A percentile compares a stretch with the other conserved stretches of the same genome.
Conservation (phyloP, 2,329 filamentous ascomycete genomes). For the Penicillium sp. region DNA sequence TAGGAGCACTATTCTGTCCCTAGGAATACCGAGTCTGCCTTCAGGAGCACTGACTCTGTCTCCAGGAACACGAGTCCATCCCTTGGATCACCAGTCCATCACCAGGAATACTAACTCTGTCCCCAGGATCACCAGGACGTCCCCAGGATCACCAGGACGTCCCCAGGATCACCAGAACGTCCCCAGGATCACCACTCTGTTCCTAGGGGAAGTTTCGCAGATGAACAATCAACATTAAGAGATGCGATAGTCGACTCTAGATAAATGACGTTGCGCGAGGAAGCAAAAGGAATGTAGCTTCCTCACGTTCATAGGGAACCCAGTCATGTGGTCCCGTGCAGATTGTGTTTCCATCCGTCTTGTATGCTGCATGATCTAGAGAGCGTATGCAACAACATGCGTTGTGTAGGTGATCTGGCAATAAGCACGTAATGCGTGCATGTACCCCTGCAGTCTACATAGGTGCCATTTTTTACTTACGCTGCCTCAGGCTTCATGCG, state of each 20-base stretch:
- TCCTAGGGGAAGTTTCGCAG: not conserved
- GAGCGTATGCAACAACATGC: too few relatives aligned
- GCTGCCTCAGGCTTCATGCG: too few relatives aligned
- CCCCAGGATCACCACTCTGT: too few relatives aligned
- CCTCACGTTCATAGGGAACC: not conserved
- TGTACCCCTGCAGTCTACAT: too few relatives aligned
- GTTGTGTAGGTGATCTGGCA: too few relatives aligned
- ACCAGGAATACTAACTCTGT: not conserved
- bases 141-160: not conserved
- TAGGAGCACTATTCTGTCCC: not conserved
- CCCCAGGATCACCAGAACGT: not conserved
- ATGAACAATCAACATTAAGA: not conserved
- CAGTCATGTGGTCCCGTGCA: not conserved
- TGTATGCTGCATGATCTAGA: not conserved
- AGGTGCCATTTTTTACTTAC: too few relatives aligned
- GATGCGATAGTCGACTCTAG: not conserved
- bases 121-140: too few relatives aligned
- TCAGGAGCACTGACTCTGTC: not conserved
- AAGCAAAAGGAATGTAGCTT: not conserved
- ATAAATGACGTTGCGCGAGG: constrained; percentile 1
- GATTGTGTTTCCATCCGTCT: not conserved
- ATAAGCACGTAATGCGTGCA: too few relatives aligned
- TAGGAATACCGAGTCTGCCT: not conserved
- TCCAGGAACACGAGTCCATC: too few relatives aligned
- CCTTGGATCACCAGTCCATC: not conserved